Evolutionary conservation across 805 yeast species (phyloP).

Genomic region (Lachancea meyersii): DNA sequence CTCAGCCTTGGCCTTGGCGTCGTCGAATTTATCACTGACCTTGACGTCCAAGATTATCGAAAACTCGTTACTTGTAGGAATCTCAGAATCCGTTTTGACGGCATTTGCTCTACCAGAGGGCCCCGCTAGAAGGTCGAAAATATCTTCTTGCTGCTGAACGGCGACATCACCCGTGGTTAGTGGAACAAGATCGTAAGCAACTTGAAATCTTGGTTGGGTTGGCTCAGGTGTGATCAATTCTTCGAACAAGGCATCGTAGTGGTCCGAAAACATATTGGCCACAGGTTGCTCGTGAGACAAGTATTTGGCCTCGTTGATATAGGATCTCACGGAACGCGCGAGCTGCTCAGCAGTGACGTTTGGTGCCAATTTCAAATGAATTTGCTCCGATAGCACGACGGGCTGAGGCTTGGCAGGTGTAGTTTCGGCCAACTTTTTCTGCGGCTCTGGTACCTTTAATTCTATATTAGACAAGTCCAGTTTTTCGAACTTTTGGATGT

Average conservation of each 20-base stretch:
- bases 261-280: constrained; percentile 35
- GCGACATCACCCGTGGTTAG: constrained; percentile 4
- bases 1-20: constrained; percentile 23
- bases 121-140: constrained; percentile 25
- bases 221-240: constrained; percentile 43
- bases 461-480: constrained; percentile 70
- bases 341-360: constrained; percentile 33
- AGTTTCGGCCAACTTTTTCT: constrained; percentile 17
- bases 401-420: constrained; percentile 20
- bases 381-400: constrained; percentile 28
- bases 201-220: constrained; percentile 24
- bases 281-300: constrained; percentile 26
- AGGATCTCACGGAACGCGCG: constrained; percentile 40
- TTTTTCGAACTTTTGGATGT: constrained; percentile 49
- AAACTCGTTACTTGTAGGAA: constrained; percentile 11
- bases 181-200: constrained; percentile 18
- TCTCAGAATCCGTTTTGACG: constrained; percentile 1
- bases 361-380: constrained; percentile 28
- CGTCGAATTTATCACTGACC: constrained; percentile 19
- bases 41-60: constrained; percentile 18
- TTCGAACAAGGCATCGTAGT: constrained; percentile 56
- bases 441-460: constrained; percentile 28
- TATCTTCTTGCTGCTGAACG: constrained; percentile 15
- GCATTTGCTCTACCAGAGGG: not conserved
- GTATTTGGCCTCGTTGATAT: constrained; percentile 41